Conservation (phyloP, 352 stramenopile genomes). For the Globisporangium okanoganense region DNA sequence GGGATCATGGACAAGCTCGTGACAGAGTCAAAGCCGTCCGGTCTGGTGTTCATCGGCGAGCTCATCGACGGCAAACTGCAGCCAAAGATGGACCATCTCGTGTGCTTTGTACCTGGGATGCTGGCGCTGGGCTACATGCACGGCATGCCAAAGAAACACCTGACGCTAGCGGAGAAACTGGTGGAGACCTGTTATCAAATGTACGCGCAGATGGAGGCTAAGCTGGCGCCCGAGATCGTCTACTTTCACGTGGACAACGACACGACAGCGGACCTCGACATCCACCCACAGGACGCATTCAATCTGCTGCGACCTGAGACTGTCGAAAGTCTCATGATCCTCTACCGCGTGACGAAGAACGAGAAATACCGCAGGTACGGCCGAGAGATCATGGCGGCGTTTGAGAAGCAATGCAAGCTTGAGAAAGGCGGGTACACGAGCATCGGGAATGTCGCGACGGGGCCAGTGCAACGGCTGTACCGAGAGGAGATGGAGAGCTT, state of each 20-base stretch:
- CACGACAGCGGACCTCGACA: constrained; percentile 42
- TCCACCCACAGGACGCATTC: constrained; percentile 60
- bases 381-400: constrained; percentile 79
- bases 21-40: constrained; percentile 52
- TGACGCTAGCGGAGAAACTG: constrained; percentile 75
- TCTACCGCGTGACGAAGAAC: constrained; percentile 89
- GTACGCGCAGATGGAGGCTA: constrained; percentile 75
- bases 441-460: constrained; percentile 53
- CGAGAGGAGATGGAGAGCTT: constrained; percentile 89
- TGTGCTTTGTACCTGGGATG: constrained; percentile 90
- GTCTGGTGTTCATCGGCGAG: constrained; percentile 65
- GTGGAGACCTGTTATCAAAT: constrained; percentile 86
- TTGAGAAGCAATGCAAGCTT: constrained; percentile 81
- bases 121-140: constrained; percentile 76
- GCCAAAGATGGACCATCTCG: constrained; percentile 87
- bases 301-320: constrained; percentile 90
- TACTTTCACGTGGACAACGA: constrained; percentile 68
- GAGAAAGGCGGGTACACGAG: constrained; percentile 57
- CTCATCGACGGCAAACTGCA: constrained; percentile 44
- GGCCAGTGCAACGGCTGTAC: constrained; percentile 35
- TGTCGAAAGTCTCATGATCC: constrained; percentile 90
- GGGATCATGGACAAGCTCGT: constrained; percentile 58
- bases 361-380: constrained; percentile 85
- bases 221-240: constrained; percentile 86
- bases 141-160: constrained; percentile 55